Base-by-base conservation (phyloP, 148 eudicot genomes). In the Rhododendron griersonianum region DNA sequence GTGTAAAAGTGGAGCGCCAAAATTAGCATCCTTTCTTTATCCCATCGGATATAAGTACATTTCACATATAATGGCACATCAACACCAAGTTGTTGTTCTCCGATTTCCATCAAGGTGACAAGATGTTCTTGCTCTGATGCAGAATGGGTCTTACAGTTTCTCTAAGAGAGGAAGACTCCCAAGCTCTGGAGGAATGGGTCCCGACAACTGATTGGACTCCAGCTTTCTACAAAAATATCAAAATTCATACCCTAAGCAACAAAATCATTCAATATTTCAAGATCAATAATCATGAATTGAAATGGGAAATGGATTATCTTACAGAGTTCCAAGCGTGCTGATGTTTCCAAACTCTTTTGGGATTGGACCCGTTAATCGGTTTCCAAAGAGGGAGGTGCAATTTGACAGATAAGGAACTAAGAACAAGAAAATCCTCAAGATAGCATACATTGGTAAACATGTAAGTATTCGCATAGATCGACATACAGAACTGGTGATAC, bases 311-410 rank as follows among this genome's bases (percentile, higher is more conserved):
- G 4, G 53, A 69, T 41, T n/a, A 1, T 57, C 2, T 86, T 91
- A 91, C 92, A 91, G 30, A 5, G 33, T 11, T 51, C 0, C 14
- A 18, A 91, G 86, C 45, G 92, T 87, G 81, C 57, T 77, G 88
- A 91, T 86, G 80, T 87, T 91, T 75, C 86, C 92, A 16, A 88
- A 44, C 61, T 84, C 88, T 78, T 55, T 86, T 9, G 92, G 92
- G 65, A 91, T 80, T 59, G 87, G 28, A 65, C 92, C 91, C 11
- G 87, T 85, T 28, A 91, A 21, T n/a, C 89, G 90, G 53, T 91
- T 89, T 61, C 88, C 92, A 21, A 85, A 28, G 5, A 91, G 87
- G 61, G 87, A 83, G 25, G 91, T 90, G 88, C 85, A 63, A 1
- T 63, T 21, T 1, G 28, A 63, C 8, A 21, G 13, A 63, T 23